phyloP scores from a whole-genome alignment of 2,329 filamentous ascomycete species.

The Aspergillus sp. region DNA sequence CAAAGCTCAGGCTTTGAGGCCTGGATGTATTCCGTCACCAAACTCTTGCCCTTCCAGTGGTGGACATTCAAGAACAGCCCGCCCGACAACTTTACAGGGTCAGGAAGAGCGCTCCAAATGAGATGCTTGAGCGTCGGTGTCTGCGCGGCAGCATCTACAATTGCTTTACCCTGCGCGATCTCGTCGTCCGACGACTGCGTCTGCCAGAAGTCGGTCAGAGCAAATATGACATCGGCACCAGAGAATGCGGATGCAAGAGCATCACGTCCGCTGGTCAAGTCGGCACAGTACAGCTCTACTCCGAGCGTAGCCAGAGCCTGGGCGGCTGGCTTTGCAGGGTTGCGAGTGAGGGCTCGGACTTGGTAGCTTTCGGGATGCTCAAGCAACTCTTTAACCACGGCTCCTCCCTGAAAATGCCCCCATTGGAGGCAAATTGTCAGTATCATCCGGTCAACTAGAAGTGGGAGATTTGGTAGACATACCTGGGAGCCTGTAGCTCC shows the following conservation, averaged over 20 bases:
- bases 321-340: conserved; percentile 23
- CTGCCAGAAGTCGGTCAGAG: conserved; percentile 11
- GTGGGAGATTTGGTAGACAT: neutral
- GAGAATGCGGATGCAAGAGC: conserved; percentile 3
- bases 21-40: conserved; percentile 5
- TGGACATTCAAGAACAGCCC: conserved; percentile 5
- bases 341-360: conserved; percentile 45
- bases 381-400: conserved; percentile 42
- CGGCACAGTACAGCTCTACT: conserved; percentile 15
- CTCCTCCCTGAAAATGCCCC: conserved; percentile 40
- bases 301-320: conserved; percentile 15
- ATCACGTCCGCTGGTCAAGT: conserved; percentile 6
- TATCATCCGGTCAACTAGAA: neutral
- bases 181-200: conserved; percentile 5
- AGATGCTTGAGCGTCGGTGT: conserved; percentile 4
- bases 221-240: conserved; percentile 5
- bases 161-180: conserved; percentile 5
- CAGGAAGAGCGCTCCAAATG: conserved; percentile 8
- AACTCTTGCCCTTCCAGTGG: conserved; percentile 6
- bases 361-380: conserved; percentile 39
- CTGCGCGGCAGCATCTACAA: conserved; percentile 7
- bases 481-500: conserved; percentile 10
- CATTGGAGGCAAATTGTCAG: neutral
- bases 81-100: conserved; percentile 3
- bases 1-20: conserved; percentile 2